These are phyloP conservation scores for Cyberlindnera euphorbiae DNA, from an alignment of 805 yeast species.

Conservation along the genomic window DNA sequence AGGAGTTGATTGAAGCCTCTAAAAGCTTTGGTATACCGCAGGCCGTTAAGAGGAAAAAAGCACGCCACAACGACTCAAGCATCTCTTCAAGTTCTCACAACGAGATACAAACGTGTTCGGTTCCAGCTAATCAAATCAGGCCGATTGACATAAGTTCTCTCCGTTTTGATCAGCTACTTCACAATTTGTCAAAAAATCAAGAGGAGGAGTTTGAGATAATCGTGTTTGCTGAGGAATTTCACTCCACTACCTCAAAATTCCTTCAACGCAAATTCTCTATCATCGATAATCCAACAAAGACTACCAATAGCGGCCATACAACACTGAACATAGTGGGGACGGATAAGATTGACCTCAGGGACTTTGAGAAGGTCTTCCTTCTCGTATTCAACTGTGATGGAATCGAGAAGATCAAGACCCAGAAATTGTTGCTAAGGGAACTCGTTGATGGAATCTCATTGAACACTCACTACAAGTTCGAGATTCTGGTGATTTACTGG, in stretches of 20 bases:
- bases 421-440: constrained; percentile 26
- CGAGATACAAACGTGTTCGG: too few relatives aligned
- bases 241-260: constrained; percentile 30
- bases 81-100: too few relatives aligned
- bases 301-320: constrained; percentile 3
- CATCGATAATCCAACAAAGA: constrained; percentile 1
- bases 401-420: constrained; percentile 29
- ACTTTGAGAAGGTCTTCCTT: constrained; percentile 28
- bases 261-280: constrained; percentile 29
- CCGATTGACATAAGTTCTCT: constrained; percentile 21
- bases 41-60: constrained; percentile 20
- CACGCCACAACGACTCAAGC: constrained; percentile 9
- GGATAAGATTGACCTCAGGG: constrained; percentile 22
- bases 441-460: constrained; percentile 31
- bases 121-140: constrained; percentile 7
- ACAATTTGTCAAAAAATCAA: constrained; percentile 3
- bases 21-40: constrained; percentile 32
- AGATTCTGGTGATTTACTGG: constrained; percentile 35
- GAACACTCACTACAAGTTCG: constrained; percentile 31
- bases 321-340: constrained; percentile 22
- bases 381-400: constrained; percentile 36
- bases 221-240: constrained; percentile 17
- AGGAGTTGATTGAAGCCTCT: constrained; percentile 34
- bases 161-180: constrained; percentile 20
- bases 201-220: constrained; percentile 13